These are phyloP conservation scores for Ogataea corticis DNA, from an alignment of 805 yeast species.

Conservation along the genomic window DNA sequence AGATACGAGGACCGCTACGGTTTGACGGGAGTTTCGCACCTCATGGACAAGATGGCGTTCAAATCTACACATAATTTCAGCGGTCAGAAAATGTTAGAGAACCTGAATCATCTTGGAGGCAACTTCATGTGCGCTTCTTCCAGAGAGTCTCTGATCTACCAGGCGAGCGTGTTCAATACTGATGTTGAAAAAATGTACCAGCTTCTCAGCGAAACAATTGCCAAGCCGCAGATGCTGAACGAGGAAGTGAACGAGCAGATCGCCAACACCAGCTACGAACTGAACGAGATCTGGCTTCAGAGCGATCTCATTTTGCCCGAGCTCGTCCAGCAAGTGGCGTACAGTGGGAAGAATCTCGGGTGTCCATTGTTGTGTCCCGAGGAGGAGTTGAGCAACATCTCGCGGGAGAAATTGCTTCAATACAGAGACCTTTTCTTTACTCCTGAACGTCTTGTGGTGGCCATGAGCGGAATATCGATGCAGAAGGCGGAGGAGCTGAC, in stretches of 20 bases:
- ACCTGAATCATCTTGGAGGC: constrained; percentile 82
- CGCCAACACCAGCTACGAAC: constrained; percentile 75
- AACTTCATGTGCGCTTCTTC: constrained; percentile 92
- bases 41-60: constrained; percentile 84
- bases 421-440: constrained; percentile 69
- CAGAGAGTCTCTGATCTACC: constrained; percentile 89
- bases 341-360: constrained; percentile 70
- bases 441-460: constrained; percentile 81
- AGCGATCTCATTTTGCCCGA: constrained; percentile 89
- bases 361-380: constrained; percentile 81
- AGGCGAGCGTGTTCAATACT: constrained; percentile 87
- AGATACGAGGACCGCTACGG: constrained; percentile 63
- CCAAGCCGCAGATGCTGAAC: constrained; percentile 64
- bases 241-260: constrained; percentile 75
- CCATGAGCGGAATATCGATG: constrained; percentile 83
- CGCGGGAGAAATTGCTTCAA: constrained; percentile 47
- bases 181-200: constrained; percentile 81
- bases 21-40: constrained; percentile 75
- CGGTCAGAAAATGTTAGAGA: constrained; percentile 72
- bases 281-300: constrained; percentile 76
- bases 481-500: constrained; percentile 66
- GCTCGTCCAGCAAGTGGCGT: constrained; percentile 84
- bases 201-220: constrained; percentile 74
- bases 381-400: constrained; percentile 59
- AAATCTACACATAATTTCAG: constrained; percentile 60